Evolutionary conservation across 805 yeast genomes (phyloP).

Genomic region (Pichia membranifaciens): DNA sequence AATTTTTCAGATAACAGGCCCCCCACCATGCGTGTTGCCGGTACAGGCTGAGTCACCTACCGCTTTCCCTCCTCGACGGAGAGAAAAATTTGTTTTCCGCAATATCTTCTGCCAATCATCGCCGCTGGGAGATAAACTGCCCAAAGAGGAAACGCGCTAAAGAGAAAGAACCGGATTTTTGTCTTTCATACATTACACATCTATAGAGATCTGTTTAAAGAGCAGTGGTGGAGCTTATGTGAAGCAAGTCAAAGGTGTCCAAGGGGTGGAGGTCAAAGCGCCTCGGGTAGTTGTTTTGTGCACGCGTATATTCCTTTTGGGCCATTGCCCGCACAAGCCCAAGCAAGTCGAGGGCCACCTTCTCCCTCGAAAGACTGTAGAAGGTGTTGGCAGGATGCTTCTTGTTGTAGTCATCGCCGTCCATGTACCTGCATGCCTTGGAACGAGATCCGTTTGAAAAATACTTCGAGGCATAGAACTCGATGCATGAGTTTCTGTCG

Average conservation of each 20-base stretch:
- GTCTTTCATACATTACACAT: too few species aligned
- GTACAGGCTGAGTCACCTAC: background rate
- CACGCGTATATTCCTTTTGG: slow-evolving; percentile 3
- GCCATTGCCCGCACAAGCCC: slow-evolving; percentile 30
- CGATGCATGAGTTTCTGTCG: slow-evolving; percentile 11
- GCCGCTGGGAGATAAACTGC: too few species aligned
- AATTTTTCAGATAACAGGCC: background rate
- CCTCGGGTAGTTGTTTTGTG: slow-evolving; percentile 1
- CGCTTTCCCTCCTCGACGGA: too few species aligned
- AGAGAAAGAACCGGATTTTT: too few species aligned
- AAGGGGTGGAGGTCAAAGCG: slow-evolving; percentile 6
- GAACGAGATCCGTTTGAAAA: slow-evolving; percentile 23
- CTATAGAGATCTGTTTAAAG: too few species aligned
- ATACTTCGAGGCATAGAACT: slow-evolving; percentile 26
- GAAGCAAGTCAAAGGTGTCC: slow-evolving; percentile 5
- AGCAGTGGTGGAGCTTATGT: background rate
- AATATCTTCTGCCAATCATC: too few species aligned
- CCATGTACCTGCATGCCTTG: slow-evolving; percentile 14
- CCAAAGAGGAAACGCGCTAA: too few species aligned
- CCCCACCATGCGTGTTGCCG: background rate
- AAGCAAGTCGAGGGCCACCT: slow-evolving; percentile 19
- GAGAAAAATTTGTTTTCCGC: too few species aligned
- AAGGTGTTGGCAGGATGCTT: slow-evolving; percentile 22
- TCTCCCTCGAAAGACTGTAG: slow-evolving; percentile 13
- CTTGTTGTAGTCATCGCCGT: slow-evolving; percentile 20